Evolutionary conservation across 768 basidiomycete species (phyloP).

Genomic region (Clavulina sp.): DNA sequence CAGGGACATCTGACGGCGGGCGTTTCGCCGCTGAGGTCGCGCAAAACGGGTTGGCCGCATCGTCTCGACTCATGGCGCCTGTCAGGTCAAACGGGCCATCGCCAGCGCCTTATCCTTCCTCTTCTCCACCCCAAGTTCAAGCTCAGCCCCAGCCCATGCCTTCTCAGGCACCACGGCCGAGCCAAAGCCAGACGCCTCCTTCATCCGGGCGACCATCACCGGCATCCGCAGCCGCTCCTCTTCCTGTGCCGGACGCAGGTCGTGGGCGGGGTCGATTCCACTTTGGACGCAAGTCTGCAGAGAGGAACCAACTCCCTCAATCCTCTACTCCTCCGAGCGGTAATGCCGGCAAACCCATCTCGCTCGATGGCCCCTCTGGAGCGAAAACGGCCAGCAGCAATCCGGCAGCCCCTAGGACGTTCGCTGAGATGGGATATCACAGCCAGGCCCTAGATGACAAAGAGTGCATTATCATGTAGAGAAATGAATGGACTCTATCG

Average conservation of each 20-base stretch:
- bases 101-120: neutral
- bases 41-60: neutral
- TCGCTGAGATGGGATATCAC: conserved; percentile 87
- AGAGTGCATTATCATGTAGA: conserved; percentile 74
- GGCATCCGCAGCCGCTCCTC: neutral
- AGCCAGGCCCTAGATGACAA: conserved; percentile 62
- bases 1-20: conserved; percentile 1
- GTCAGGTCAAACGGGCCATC: neutral
- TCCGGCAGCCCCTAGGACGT: conserved; percentile 25
- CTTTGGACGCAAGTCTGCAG: neutral
- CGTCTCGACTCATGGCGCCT: neutral
- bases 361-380: neutral
- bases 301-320: neutral
- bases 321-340: neutral
- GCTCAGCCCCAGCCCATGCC: neutral
- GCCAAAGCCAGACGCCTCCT: neutral
- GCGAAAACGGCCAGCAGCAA: neutral
- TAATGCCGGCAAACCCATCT: neutral
- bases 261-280: too few relatives aligned
- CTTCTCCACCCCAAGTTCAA: neutral
- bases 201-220: neutral
- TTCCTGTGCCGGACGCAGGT: conserved; percentile 1
- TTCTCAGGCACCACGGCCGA: neutral
- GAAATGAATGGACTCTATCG: too few relatives aligned
- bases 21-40: neutral